Evolutionary conservation across 345 rosid genomes (phyloP), one percentile per base, ranked within the genome.

Genomic region (Microcos paniculata): DNA sequence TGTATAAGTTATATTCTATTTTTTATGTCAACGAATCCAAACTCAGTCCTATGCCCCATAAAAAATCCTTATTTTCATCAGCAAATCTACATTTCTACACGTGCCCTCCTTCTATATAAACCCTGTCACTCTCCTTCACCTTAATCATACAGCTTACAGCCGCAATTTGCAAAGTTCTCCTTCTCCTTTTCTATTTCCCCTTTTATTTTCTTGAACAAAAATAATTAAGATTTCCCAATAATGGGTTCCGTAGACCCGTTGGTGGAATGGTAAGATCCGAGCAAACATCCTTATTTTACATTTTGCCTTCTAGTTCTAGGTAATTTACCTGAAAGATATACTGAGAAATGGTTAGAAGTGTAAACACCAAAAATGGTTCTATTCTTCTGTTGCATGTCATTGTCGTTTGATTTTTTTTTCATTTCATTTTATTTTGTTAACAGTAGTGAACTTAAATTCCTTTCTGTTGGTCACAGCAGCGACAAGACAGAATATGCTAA

Each of bases 401-500:
- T n/a, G 48, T 11, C 6, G 42, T 52, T 10, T 33, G 31, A 33
- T 6, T 21, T 53, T 43, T 21, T 19, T n/a, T 72, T 23, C 40
- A 35, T 15, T 23, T 58, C 38, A 31, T 55, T 2, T 38, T 28
- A 21, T 15, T 24, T 21, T 2, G 6, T 11, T 64, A 46, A 2
- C 11, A 35, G 12, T 40, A 24, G 23, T 67, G 71, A 26, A 18
- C 0, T 21, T 12, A 5, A 23, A 42, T 43, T 35, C 33, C 21
- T 18, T 51, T 16, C 30, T 51, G 28, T 35, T 4, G 40, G 40
- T 69, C 10, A 51, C 2, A 26, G 69, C 19, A 62, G 59, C 46
- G 69, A 51, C 13, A 73, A 73, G 68, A n/a, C n/a, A 13, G 70
- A 73, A 33, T 71, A 51, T 67, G 78, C 80, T 10, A 64, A 73